Base-by-base conservation (phyloP, 2,329 filamentous ascomycete species). In the Xylariales sp. region DNA sequence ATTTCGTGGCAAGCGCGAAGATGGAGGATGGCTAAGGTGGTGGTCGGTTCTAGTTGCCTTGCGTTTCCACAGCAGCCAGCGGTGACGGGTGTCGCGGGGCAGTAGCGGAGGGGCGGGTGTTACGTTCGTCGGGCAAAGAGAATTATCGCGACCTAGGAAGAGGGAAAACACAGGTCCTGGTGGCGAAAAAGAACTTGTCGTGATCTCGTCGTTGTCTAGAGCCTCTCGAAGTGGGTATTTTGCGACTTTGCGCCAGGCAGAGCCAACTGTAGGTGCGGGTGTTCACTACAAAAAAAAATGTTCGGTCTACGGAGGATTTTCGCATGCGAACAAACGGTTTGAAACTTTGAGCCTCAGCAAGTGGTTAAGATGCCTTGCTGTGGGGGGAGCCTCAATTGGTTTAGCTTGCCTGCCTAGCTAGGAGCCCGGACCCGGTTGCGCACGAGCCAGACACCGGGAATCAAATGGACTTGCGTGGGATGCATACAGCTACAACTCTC, bases 241-340 rank as follows among this genome's bases (percentile, higher is more conserved):
- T 27, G 28, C 23, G 41, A 45, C 44, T 48, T 47, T 49, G 48
- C 49, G 33, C 49, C 49, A 52, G 49, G 48, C 46, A 52, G 37
- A 51, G 45, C 45, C 38, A 39, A 29, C 16, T 35, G 37, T 21
- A 33, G 25, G n/a, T n/a, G n/a, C n/a, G n/a, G n/a, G n/a, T n/a
- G n/a, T n/a, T n/a, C 36, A 33, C 40, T 44, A 21, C 39, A 35
- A 33, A 42, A 29, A 37, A 25, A 28, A 33, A 28, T 20, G 40
- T 17, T 35, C 25, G 20, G 34, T 38, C 11, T 25, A 37, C n/a
- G 11, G 27, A 31, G 35, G 19, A 21, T 38, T 38, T 38, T 38
- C 35, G 24, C 24, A 37, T 27, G n/a, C n/a, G n/a, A n/a, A n/a
- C n/a, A n/a, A n/a, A n/a, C 23, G 23, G 27, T 38, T 30, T 38